Evolutionary conservation across 345 rosid species (phyloP), one percentile per base, ranked within the genome.

Genomic region (Capsella bursapastoris): DNA sequence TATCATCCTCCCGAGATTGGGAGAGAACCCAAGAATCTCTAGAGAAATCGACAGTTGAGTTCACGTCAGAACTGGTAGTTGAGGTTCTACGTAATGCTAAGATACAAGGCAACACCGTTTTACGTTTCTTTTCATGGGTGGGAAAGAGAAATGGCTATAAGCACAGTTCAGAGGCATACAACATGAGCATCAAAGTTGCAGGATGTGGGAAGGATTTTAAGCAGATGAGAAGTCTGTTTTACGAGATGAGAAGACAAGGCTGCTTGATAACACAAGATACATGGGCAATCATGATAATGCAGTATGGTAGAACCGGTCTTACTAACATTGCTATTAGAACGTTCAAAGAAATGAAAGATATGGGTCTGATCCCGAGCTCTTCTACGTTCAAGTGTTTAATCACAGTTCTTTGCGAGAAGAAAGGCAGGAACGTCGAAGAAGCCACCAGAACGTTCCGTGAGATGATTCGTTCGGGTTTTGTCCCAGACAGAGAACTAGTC

Each of bases 261-360:
- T 84, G 76, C 82, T 31, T 45, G 50, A 72, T 86, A 79, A 83
- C 93, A 74, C 82, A 89, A 34, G 86, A 88, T 69, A 86, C 97
- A 52, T 90, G 97, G 97, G 78, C 88, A 61, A 90, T 93, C 83
- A 85, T 93, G 90, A 86, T 89, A 78, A 84, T 93, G 92, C 89
- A 85, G 74, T 90, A 93, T 47, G 98, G 97, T 44, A 84, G 92
- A 78, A 80, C 83, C 3, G 97, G 98, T 69, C 83, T 93, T 14
- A 90, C 98, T 6, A 81, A 90, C 38, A 89, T 89, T 8, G 93
- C 92, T 57, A 62, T 88, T 32, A 79, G 78, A 75, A 73, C 88
- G 51, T 93, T 90, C 63, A 22, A 67, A 32, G 93, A 93, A 80
- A 90, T 93, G 98, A 86, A 89, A 74, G 82, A 77, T 59, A 76